Evolutionary conservation across 2,329 filamentous ascomycete species (phyloP).

Genomic region (Fulvia fulva): DNA sequence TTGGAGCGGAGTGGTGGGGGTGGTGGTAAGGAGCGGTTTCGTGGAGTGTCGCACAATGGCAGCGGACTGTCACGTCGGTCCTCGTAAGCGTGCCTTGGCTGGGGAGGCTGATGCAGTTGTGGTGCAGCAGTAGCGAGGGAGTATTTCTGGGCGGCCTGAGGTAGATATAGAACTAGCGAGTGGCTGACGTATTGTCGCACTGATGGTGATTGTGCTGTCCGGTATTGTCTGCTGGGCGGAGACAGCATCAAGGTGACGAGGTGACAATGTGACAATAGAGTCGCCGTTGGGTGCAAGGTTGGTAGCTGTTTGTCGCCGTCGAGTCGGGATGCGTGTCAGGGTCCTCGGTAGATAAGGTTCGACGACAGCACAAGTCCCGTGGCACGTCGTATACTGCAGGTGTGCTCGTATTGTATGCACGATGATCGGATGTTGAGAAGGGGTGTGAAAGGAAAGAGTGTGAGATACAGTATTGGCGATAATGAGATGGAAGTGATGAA

Average conservation of each 20-base stretch:
- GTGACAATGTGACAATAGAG: too few relatives aligned
- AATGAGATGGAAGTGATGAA: too few relatives aligned
- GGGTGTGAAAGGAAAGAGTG: too few relatives aligned
- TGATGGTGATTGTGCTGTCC: neutral
- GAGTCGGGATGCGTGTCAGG: too few relatives aligned
- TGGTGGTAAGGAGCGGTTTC: neutral
- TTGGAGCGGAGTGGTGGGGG: conserved; percentile 3
- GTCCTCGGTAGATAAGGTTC: neutral
- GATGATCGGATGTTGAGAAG: too few relatives aligned
- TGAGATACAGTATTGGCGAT: too few relatives aligned
- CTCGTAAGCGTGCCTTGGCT: neutral
- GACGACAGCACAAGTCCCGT: neutral
- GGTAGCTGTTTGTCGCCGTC: neutral
- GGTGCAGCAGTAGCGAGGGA: neutral
- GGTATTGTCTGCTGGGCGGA: neutral
- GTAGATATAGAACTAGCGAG: neutral
- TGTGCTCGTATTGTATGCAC: neutral
- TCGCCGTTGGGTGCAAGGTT: neutral
- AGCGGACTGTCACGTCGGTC: neutral
- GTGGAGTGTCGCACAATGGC: neutral
- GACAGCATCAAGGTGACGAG: too few relatives aligned
- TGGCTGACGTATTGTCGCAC: neutral
- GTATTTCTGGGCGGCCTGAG: neutral
- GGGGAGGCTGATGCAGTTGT: neutral
- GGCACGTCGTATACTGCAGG: too few relatives aligned